These are phyloP conservation scores for Rhodotorula taiwanensis DNA, from an alignment of 768 basidiomycete genomes.

Conservation along the genomic window DNA sequence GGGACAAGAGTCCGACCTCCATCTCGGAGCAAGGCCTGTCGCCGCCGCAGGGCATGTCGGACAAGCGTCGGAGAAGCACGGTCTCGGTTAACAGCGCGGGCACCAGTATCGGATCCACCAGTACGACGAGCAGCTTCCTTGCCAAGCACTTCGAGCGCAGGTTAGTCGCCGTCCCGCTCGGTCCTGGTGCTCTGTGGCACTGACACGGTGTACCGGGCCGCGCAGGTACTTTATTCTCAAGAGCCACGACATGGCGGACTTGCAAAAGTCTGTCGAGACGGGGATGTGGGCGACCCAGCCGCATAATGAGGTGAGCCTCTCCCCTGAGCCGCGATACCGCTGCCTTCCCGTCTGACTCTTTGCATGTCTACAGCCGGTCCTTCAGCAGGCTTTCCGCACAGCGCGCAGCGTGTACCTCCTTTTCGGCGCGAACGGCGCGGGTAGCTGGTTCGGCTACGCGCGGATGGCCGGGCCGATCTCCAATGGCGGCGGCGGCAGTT, in stretches of 20 bases:
- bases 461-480: conserved; percentile 58
- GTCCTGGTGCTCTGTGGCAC: neutral
- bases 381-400: conserved; percentile 90
- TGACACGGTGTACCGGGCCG: neutral
- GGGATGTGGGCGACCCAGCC: conserved; percentile 84
- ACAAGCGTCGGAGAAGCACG: conserved; percentile 20
- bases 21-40: neutral
- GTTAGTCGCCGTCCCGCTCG: conserved; percentile 52
- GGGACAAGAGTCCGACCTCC: neutral
- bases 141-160: conserved; percentile 69
- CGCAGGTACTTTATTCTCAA: conserved; percentile 21
- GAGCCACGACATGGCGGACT: conserved; percentile 39
- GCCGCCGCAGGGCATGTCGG: neutral
- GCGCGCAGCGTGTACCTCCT: conserved; percentile 74
- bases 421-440: conserved; percentile 87
- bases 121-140: conserved; percentile 50
- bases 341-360: conserved; percentile 57
- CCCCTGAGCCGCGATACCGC: conserved; percentile 45
- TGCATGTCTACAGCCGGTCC: conserved; percentile 53
- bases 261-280: conserved; percentile 51
- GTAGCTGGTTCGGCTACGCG: conserved; percentile 91
- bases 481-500: conserved; percentile 27
- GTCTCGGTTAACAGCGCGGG: conserved; percentile 40
- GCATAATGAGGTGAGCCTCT: conserved; percentile 37
- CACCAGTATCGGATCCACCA: conserved; percentile 10